Conservation (phyloP, 2,329 filamentous ascomycete species). For the Aspergillus fructus region DNA sequence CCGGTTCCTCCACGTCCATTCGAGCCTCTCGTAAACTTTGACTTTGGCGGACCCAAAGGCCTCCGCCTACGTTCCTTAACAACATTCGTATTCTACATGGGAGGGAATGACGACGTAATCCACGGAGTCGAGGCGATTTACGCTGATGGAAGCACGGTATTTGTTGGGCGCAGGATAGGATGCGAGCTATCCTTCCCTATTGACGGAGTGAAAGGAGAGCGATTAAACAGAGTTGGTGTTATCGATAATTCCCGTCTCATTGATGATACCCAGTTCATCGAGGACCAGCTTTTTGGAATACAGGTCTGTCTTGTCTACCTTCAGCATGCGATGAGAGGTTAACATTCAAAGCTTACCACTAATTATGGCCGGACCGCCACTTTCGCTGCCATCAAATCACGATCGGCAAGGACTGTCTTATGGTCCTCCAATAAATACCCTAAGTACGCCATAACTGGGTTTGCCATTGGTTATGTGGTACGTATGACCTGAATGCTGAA, state of each 20-base stretch:
- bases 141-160: not conserved
- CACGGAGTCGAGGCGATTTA: constrained; percentile 6
- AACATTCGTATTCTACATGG: constrained; percentile 9
- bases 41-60: constrained; percentile 13
- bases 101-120: not conserved
- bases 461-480: not conserved
- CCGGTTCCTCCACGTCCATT: not conserved
- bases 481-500: not conserved
- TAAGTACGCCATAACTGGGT: not conserved
- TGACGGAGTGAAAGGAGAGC: not conserved
- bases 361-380: not conserved
- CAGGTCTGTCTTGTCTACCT: not conserved
- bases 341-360: not conserved
- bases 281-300: not conserved
- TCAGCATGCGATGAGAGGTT: too few species aligned
- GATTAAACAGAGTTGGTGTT: not conserved
- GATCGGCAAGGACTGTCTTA: not conserved
- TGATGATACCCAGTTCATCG: too few species aligned
- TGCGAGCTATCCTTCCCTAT: constrained; percentile 7
- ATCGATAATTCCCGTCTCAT: not conserved
- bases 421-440: not conserved
- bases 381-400: not conserved
- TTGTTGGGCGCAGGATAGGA: constrained; percentile 7
- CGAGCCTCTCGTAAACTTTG: constrained; percentile 12
- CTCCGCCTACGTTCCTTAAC: constrained; percentile 3